Evolutionary conservation across 2,329 filamentous ascomycete genomes (phyloP), one percentile per base, ranked within the genome.

Genomic region (Ophiostoma piceae): DNA sequence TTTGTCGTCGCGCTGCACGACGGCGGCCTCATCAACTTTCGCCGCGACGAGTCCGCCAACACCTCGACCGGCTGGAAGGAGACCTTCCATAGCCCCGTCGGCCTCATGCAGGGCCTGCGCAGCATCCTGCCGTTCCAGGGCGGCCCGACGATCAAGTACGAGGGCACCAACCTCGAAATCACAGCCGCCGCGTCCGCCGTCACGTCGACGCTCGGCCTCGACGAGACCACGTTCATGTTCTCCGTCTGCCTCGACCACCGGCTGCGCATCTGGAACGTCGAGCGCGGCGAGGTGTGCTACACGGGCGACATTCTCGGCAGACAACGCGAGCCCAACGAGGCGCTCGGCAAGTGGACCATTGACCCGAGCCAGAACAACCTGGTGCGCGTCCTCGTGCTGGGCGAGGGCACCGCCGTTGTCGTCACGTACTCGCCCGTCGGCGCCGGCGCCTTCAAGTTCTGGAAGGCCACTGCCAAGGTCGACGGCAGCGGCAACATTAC

Each of bases 391-490:
- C 84, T 94, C 68, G 87, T 88, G 16, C 82, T 80, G 57, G 81
- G 77, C 60, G 80, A 82, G 35, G 85, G 86, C 19, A 82, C 82
- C 69, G 81, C 84, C 54, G 77, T 87, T 16, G 86, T 94, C 68
- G 88, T 92, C 51, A 94, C 92, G 9, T 97, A 93, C 78, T 97
- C 94, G 12, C 94, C 95, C 0, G 88, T 95, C 73, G 91, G 93
- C 39, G 87, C 89, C 57, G 91, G 95, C 47, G 90, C 94, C 77
- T 98, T 99, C 84, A 98, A 97, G 78, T 94, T 99, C 77, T 99
- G 94, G 92, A 84, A 82, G 73, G 79, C 88, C n/a, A 86, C 87
- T 68, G 86, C 90, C 22, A 86, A 88, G 74, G 86, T 89, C 68
- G 85, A 85, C 74, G 84, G 90, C 29, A 37, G 35, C 60, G 57